These are phyloP conservation scores for Curvularia verruculosa DNA, from an alignment of 2,329 filamentous ascomycete genomes.

Conservation along the genomic window DNA sequence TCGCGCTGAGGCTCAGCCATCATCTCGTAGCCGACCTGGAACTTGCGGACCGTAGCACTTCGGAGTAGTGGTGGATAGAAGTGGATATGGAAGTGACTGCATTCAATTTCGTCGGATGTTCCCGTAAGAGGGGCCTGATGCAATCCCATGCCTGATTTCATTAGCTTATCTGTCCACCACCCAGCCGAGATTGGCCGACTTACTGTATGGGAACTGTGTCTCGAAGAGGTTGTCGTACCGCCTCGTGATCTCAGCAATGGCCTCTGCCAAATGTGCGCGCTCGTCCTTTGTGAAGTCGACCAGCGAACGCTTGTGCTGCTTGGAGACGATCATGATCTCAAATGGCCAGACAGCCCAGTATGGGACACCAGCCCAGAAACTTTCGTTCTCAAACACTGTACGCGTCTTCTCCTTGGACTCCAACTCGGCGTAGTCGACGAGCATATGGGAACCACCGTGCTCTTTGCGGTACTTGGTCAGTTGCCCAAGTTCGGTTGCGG, in stretches of 20 bases:
- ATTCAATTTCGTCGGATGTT: slow-evolving; percentile 80
- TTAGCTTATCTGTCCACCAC: slow-evolving; percentile 12
- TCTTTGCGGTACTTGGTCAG: slow-evolving; percentile 77
- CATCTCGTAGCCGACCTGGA: slow-evolving; percentile 94
- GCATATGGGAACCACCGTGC: slow-evolving; percentile 74
- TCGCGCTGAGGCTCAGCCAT: slow-evolving; percentile 98
- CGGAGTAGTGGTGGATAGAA: slow-evolving; percentile 94
- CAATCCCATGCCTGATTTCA: slow-evolving; percentile 75
- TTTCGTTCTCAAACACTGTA: slow-evolving; percentile 84
- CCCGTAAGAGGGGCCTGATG: slow-evolving; percentile 92
- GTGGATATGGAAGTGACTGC: slow-evolving; percentile 93
- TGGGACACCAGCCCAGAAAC: slow-evolving; percentile 86
- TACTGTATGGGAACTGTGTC: slow-evolving; percentile 93
- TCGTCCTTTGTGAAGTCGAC: slow-evolving; percentile 79
- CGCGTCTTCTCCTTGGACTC: slow-evolving; percentile 84
- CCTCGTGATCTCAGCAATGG: slow-evolving; percentile 84
- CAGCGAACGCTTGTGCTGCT: slow-evolving; percentile 80
- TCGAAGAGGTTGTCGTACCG: slow-evolving; percentile 97
- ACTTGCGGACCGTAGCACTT: slow-evolving; percentile 93
- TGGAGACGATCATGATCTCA: slow-evolving; percentile 87
- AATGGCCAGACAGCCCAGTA: slow-evolving; percentile 99
- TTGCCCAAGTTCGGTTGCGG: slow-evolving; percentile 76
- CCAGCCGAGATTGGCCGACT: slow-evolving; percentile 39
- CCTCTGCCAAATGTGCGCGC: slow-evolving; percentile 76
- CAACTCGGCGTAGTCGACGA: slow-evolving; percentile 84